Conservation (phyloP, 2,329 filamentous ascomycete species). For the Chalara sp. region DNA sequence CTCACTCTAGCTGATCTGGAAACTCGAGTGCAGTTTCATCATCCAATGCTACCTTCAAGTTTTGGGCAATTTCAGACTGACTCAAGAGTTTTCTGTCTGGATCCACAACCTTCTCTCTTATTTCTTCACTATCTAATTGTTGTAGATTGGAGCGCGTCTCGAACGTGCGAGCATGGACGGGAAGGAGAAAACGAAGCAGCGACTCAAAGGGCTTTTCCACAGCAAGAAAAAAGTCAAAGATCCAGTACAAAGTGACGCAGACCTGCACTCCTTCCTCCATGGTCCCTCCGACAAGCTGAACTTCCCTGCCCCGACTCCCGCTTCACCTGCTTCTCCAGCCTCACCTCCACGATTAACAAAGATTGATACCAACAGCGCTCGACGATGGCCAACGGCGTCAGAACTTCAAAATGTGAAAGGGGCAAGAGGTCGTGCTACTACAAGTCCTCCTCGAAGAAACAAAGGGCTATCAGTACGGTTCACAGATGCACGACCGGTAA, state of each 20-base stretch:
- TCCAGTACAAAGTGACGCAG: background rate
- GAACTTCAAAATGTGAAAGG: slow-evolving; percentile 28
- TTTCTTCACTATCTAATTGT: background rate
- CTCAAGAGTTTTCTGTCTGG: no score
- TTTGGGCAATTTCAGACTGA: no score
- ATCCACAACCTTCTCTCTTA: no score
- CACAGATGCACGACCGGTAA: slow-evolving; percentile 61
- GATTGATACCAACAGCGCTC: slow-evolving; percentile 42
- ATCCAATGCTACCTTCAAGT: no score
- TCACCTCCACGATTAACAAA: slow-evolving; percentile 16
- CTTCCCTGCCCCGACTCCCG: background rate
- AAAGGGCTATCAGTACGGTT: slow-evolving; percentile 74
- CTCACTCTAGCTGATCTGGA: no score
- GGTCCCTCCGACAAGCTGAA: background rate
- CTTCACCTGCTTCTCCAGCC: slow-evolving; percentile 33
- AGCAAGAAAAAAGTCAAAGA: slow-evolving; percentile 29
- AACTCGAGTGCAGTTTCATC: no score
- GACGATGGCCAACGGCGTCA: slow-evolving; percentile 42
- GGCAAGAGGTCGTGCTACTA: slow-evolving; percentile 21
- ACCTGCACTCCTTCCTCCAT: slow-evolving; percentile 1
- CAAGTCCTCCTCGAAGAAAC: slow-evolving; percentile 29
- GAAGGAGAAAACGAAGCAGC: slow-evolving; percentile 28
- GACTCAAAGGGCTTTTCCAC: slow-evolving; percentile 50
- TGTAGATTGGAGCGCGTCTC: background rate
- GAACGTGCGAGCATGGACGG: slow-evolving; percentile 19